These are phyloP conservation scores for Neopestalotiopsis sp. DNA, from an alignment of 2,329 filamentous ascomycete species.

Conservation along the genomic window DNA sequence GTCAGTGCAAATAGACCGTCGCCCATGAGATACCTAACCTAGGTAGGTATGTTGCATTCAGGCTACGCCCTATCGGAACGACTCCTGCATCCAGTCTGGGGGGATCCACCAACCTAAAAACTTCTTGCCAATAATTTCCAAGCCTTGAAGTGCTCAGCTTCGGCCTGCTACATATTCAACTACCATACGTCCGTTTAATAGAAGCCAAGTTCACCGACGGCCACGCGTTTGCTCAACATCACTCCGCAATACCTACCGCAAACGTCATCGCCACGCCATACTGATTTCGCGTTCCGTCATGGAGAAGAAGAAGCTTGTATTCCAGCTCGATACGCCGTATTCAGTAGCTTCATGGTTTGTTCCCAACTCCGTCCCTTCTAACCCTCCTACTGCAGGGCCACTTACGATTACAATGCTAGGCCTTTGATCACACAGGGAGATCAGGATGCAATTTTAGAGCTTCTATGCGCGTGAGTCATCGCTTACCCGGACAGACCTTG, in stretches of 20 bases:
- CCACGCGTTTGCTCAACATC: too few species aligned
- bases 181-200: too few species aligned
- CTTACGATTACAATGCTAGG: slow-evolving; percentile 46
- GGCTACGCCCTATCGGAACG: too few species aligned
- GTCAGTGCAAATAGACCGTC: too few species aligned
- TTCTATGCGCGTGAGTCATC: slow-evolving; percentile 66
- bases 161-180: too few species aligned
- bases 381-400: neutral
- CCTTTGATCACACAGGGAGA: slow-evolving; percentile 61
- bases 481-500: neutral
- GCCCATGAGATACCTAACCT: too few species aligned
- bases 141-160: too few species aligned
- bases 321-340: slow-evolving; percentile 70
- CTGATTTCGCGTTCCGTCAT: slow-evolving; percentile 33
- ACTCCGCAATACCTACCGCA: neutral
- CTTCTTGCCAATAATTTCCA: neutral
- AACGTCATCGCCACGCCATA: neutral
- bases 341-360: slow-evolving; percentile 63
- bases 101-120: too few species aligned
- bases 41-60: too few species aligned
- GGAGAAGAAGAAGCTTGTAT: slow-evolving; percentile 64
- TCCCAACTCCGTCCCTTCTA: neutral
- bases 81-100: too few species aligned
- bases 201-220: too few species aligned
- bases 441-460: slow-evolving; percentile 68